These are phyloP conservation scores for Hypomontagnella submonticulosa DNA, from an alignment of 495 filamentous ascomycete genomes.

Conservation along the genomic window DNA sequence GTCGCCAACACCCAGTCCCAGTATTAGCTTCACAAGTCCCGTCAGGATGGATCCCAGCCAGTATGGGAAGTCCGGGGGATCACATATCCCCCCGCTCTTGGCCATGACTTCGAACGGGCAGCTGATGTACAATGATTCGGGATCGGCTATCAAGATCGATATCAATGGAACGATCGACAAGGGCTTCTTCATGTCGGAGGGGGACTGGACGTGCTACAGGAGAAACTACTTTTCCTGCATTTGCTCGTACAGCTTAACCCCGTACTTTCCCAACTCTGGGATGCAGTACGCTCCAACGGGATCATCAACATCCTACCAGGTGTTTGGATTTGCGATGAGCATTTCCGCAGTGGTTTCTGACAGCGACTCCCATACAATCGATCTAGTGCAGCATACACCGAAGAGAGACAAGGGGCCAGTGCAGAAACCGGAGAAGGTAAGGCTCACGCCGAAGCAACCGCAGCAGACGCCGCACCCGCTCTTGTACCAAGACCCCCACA, in stretches of 20 bases:
- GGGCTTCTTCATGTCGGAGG: conserved; percentile 87
- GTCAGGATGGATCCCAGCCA: conserved; percentile 61
- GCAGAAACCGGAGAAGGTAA: conserved; percentile 75
- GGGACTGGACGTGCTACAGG: conserved; percentile 95
- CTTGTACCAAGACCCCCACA: conserved; percentile 49
- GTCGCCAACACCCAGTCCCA: conserved; percentile 61
- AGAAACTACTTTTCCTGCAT: conserved; percentile 94
- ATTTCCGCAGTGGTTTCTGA: conserved; percentile 89
- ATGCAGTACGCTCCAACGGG: conserved; percentile 56
- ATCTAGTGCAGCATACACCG: conserved; percentile 93
- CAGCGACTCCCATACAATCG: conserved; percentile 79
- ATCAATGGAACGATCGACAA: conserved; percentile 91
- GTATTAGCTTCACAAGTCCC: conserved; percentile 53
- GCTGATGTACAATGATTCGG: conserved; percentile 66
- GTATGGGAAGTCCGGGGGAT: conserved; percentile 52
- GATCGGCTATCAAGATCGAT: conserved; percentile 70
- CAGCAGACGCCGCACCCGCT: conserved; percentile 58
- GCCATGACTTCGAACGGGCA: conserved; percentile 67
- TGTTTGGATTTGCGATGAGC: conserved; percentile 80
- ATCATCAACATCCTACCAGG: conserved; percentile 56
- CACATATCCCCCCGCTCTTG: conserved; percentile 68
- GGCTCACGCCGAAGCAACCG: conserved; percentile 73
- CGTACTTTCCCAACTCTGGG: conserved; percentile 49
- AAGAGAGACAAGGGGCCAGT: conserved; percentile 95
- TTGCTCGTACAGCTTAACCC: conserved; percentile 78